Evolutionary conservation across 148 eudicot species (phyloP).

Genomic region (Camellia lanceoleosa): DNA sequence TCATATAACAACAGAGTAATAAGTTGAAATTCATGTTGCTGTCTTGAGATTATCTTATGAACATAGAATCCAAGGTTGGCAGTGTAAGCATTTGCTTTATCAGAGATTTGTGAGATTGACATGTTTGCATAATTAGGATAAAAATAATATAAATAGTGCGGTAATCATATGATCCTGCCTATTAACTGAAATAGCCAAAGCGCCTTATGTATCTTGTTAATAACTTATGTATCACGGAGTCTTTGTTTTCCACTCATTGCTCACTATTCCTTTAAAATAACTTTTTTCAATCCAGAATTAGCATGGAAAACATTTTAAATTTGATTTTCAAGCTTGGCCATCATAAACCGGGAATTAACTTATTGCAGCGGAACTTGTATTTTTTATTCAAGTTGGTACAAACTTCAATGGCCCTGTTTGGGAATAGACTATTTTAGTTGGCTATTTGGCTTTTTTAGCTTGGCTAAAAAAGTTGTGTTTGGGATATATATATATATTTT

Average conservation of each 20-base stretch:
- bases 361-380: neutral
- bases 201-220: neutral
- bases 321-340: constrained; percentile 11
- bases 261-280: neutral
- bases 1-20: neutral
- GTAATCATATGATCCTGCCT: neutral
- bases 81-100: neutral
- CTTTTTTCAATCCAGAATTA: neutral
- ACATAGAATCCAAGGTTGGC: neutral
- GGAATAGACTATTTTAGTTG: no score
- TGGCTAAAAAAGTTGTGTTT: no score
- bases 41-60: neutral
- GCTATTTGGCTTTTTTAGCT: no score
- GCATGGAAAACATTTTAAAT: neutral
- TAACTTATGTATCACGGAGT: neutral
- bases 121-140: neutral
- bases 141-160: neutral
- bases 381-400: neutral
- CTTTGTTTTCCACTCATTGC: neutral
- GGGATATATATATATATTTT: no score
- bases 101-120: neutral
- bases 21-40: neutral
- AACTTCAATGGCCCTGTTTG: neutral
- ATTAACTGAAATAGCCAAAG: neutral
- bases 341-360: neutral